Conservation (phyloP, 2,329 filamentous ascomycete species). For the Penicillium brasilianum region DNA sequence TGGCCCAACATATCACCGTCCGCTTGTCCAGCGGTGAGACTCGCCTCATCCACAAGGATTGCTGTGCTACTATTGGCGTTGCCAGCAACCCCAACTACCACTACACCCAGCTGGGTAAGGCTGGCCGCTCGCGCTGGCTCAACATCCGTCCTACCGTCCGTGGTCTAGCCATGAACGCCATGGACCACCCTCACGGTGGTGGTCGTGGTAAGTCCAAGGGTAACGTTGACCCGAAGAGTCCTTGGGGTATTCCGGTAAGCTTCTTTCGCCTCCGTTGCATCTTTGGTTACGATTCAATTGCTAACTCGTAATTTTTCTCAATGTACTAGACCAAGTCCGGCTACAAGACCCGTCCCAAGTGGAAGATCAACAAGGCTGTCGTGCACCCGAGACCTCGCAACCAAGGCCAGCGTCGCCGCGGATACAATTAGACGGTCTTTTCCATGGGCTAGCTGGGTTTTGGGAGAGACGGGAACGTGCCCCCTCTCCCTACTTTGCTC, state of each 20-base stretch:
- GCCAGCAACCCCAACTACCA: slow-evolving; percentile 93
- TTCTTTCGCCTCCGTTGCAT: slow-evolving; percentile 10
- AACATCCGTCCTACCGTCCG: slow-evolving; percentile 94
- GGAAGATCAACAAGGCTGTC: slow-evolving; percentile 90
- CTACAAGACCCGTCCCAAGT: slow-evolving; percentile 88
- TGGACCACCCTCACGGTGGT: slow-evolving; percentile 97
- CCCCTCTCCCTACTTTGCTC: neutral
- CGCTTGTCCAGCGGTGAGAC: slow-evolving; percentile 92
- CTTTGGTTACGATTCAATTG: slow-evolving; percentile 10
- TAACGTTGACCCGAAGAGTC: slow-evolving; percentile 91
- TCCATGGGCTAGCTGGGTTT: neutral
- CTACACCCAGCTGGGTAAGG: slow-evolving; percentile 90
- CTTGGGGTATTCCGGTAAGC: slow-evolving; percentile 88
- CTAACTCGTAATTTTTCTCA: slow-evolving; percentile 20
- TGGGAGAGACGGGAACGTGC: neutral
- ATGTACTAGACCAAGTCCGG: slow-evolving; percentile 57
- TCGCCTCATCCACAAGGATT: slow-evolving; percentile 85
- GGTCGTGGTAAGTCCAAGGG: slow-evolving; percentile 99
- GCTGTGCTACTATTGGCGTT: slow-evolving; percentile 91
- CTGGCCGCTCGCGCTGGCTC: slow-evolving; percentile 89
- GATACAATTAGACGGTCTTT: slow-evolving; percentile 58
- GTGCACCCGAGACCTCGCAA: slow-evolving; percentile 83
- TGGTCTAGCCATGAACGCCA: slow-evolving; percentile 99
- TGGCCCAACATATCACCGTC: slow-evolving; percentile 79
- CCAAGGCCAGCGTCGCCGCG: slow-evolving; percentile 81